Percentiles rank a stretch among this genome's conserved stretches.
phyloP scores from a whole-genome alignment of 768 basidiomycete genomes.

The Termitomyces bulborhizus region DNA sequence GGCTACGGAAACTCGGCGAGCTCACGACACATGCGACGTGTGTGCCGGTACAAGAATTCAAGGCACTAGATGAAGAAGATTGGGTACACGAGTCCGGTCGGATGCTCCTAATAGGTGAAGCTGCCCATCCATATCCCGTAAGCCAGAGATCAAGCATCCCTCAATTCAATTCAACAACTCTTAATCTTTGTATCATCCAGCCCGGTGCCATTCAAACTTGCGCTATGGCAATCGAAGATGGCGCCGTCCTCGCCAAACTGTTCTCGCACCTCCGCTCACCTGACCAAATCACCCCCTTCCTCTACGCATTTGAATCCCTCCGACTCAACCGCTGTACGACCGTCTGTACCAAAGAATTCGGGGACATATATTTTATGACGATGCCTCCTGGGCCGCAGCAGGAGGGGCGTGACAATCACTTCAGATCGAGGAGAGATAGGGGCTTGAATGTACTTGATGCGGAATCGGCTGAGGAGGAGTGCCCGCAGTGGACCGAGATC shows the following conservation, averaged over 20 bases:
- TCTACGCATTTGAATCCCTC: slow-evolving; percentile 51
- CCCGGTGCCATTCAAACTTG: slow-evolving; percentile 43
- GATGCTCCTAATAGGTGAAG: slow-evolving; percentile 47
- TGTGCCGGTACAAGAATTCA: slow-evolving; percentile 30
- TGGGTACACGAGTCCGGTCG: slow-evolving; percentile 45
- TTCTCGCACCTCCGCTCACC: slow-evolving; percentile 45
- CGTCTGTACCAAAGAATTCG: slow-evolving; percentile 36
- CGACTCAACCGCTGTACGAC: slow-evolving; percentile 39
- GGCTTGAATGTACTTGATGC: slow-evolving; percentile 16
- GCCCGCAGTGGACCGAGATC: slow-evolving; percentile 39
- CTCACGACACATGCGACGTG: slow-evolving; percentile 27
- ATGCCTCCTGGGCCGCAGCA: slow-evolving; percentile 37
- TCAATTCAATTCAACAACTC: background rate
- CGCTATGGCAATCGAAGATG: slow-evolving; percentile 55
- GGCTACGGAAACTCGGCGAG: slow-evolving; percentile 14
- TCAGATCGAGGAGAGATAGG: slow-evolving; percentile 25
- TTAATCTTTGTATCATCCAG: slow-evolving; percentile 19
- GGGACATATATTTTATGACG: slow-evolving; percentile 37
- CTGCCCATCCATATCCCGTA: slow-evolving; percentile 53
- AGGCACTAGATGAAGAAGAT: slow-evolving; percentile 42
- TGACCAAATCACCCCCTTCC: slow-evolving; percentile 46
- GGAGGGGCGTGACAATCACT: slow-evolving; percentile 34
- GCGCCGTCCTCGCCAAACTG: slow-evolving; percentile 51
- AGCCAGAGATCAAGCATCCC: slow-evolving; percentile 8
- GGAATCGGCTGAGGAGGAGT: slow-evolving; percentile 35